Base-by-base conservation (phyloP, 164 flowering plant genomes). In the Vitis amurensis region DNA sequence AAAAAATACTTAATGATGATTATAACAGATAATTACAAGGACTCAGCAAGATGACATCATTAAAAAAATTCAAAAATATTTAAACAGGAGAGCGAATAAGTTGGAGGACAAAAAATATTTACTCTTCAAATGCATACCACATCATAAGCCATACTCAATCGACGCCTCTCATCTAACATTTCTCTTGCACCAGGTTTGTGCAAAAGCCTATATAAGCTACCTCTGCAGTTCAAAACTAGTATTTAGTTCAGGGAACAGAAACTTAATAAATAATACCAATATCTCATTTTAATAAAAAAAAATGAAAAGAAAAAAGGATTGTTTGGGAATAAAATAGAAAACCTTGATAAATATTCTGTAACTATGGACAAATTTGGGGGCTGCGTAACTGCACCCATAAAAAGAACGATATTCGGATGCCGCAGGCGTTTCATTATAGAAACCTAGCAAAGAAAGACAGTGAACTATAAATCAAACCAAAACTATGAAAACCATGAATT, bases 391-490 rank as follows among this genome's bases (percentile, higher is more conserved):
- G 98, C 99, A 64, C 99, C 99, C 99, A 95, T 95, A 63, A 95
- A 88, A 69, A 93, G 94, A 75, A 95, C 99, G 76, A 95, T 91
- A 71, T 95, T 95, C 69, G 99, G 99, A 89, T 95, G 99, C 48
- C 99, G 89, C 29, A 95, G 76, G 15, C 97, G 83, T 81, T 90
- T 93, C 99, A 95, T 93, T 65, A 95, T 88, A n/a, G 94, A 84
- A 76, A 95, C 97, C 99, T 95, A 68, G 23, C 47, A 75, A 68
- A 59, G 47, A 69, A 69, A 50, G 52, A 11, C 19, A 69, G 59
- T 31, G 67, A 19, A 60, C 37, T n/a, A 57, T 23, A 49, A 48
- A 63, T 30, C 6, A 67, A 23, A 50, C 8, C 30, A 67, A 51
- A 19, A 19, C 23, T 16, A 29, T 65, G 7, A 74, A 61, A 52